Evolutionary conservation across 805 yeast genomes (phyloP).

Genomic region (Saccharomycopsis malanga): DNA sequence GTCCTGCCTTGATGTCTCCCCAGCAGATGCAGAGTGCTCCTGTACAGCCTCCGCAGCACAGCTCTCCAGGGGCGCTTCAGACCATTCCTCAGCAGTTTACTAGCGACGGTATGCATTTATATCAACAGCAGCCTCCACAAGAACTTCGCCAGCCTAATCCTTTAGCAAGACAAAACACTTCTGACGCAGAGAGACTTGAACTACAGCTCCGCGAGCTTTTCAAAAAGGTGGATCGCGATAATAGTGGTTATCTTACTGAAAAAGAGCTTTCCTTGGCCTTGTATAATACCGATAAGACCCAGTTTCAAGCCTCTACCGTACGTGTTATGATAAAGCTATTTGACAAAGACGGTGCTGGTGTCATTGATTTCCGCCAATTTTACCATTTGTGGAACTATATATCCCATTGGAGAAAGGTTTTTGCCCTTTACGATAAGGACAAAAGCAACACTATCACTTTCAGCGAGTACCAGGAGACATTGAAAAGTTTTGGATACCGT

Average conservation of each 20-base stretch:
- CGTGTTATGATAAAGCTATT: conserved; percentile 58
- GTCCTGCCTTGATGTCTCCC: too few species aligned
- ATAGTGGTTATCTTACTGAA: conserved; percentile 47
- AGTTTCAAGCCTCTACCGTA: conserved; percentile 56
- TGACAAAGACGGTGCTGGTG: conserved; percentile 43
- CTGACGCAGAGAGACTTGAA: conserved; percentile 30
- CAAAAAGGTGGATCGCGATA: conserved; percentile 47
- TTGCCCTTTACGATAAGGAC: conserved; percentile 54
- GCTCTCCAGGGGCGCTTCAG: neutral
- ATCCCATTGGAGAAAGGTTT: conserved; percentile 59
- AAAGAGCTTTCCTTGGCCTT: conserved; percentile 53
- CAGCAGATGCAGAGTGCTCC: neutral
- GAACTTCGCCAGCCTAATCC: conserved; percentile 21
- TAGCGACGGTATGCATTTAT: neutral
- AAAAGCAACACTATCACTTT: conserved; percentile 54
- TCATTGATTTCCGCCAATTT: conserved; percentile 55
- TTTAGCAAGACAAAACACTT: conserved; percentile 11
- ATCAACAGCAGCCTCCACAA: conserved; percentile 15
- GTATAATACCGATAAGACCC: conserved; percentile 52
- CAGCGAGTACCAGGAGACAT: conserved; percentile 59
- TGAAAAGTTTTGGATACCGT: conserved; percentile 61
- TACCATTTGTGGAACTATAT: conserved; percentile 65
- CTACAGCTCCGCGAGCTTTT: conserved; percentile 43
- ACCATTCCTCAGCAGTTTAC: neutral
- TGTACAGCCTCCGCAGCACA: neutral